Evolutionary conservation across 208 protist genomes (phyloP), one percentile per base, ranked within the genome.

Genomic region (Leishmania braziliensis): DNA sequence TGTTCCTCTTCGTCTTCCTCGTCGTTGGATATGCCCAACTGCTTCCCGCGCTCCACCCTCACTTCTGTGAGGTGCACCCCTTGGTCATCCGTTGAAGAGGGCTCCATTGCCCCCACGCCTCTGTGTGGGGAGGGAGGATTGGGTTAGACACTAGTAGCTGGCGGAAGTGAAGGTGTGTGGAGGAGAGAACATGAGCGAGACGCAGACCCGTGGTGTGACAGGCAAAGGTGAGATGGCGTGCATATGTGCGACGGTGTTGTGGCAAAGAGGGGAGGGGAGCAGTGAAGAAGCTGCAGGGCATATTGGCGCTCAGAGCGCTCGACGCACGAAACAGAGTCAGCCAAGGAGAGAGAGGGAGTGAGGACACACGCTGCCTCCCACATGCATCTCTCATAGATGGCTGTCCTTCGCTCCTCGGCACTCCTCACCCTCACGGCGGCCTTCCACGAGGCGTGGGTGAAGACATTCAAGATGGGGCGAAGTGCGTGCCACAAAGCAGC

Each of bases 1-100:
- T 78, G 71, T 43, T 90, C 76, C 68, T 88, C 71, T 29, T 81
- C 78, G 43, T 78, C 62, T 33, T 88, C 81, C 50, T 85, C 54
- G 9, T 60, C 79, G 75, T 85, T 78, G 10, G 58, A 53, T 50
- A 76, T 65, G 75, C 18, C 71, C 75, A 33, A 50, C 50, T 89
- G 79, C 43, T 75, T 80, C 43, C 72, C 60, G 33, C 65, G n/a
- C 43, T 56, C 66, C 53, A 58, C 46, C 46, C 65, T 65, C 68
- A 14, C 65, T 78, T 26, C 51, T 50, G 53, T 26, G 33, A 62
- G 53, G 62, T 74, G 69, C 70, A 18, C 16, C 39, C 4, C 71
- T 33, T 33, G 70, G 48, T 36, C 39, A 36, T 75, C 56, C 3
- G 68, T 73, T 9, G 68, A 73, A 53, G 39, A 53, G 10, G 68